Evolutionary conservation across 257 asterid genomes (phyloP), one percentile per base, ranked within the genome.

Genomic region (Solanum medicagineum): DNA sequence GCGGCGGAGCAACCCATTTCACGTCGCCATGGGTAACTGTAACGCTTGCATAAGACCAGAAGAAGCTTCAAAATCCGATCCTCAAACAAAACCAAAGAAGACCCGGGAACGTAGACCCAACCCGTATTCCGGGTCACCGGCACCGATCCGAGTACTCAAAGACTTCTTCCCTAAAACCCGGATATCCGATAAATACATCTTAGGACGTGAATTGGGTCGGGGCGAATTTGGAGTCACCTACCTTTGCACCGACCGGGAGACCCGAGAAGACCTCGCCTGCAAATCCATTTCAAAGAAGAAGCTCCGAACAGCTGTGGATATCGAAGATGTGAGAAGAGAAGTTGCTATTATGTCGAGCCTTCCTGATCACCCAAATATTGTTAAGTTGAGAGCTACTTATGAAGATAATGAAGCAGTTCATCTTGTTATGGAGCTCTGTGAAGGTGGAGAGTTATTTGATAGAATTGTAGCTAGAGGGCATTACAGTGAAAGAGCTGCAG

Each of bases 381-480:
- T 96, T 70, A 93, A 92, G 91, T 89, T 96, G 42, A 91, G 92
- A 84, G 99, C 98, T 20, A 93, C 99, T 16, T 96, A 96, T 40
- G 99, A 96, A 88, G 99, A 96, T 69, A 90, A 91, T 79, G 98
- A 94, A 88, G 98, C 98, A 4, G 99, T 96, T 66, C 98, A 96
- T 84, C 73, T 96, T 85, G 98, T 96, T 32, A 96, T 96, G 99
- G 99, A 96, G 90, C 66, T 96, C 56, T 96, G 99, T 83, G 99
- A 93, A 90, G 99, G 99, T 11, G 99, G 99, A 7, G 99, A 95
- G 83, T 87, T 95, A 24, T 96, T 96, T 47, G 98, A 94, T 65
- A 90, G 99, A 86, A 96, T 96, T 4, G 98, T 96, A 71, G 98
- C 98, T 81, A 93, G 98, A 85, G 99, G 99, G 36, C 99, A 96